Conservation (phyloP, 2,329 filamentous ascomycete genomes). For the Calonectria henricotiae region DNA sequence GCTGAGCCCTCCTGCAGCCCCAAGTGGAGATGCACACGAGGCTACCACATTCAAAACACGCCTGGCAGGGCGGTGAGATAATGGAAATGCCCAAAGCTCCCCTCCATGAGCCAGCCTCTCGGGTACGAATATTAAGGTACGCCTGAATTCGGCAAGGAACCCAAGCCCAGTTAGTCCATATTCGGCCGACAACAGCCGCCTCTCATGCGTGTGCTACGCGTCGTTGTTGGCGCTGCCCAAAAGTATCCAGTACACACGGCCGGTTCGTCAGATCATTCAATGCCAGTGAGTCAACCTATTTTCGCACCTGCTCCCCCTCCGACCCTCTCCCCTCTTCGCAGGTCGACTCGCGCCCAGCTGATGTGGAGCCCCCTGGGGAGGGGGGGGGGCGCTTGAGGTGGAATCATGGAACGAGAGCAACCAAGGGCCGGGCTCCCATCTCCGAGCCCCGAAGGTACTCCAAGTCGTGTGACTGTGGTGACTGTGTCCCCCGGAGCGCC, state of each 20-base stretch:
- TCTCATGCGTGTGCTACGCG: constrained; percentile 21
- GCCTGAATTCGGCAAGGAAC: constrained; percentile 24
- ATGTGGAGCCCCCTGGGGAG: constrained; percentile 25
- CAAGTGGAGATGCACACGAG: constrained; percentile 23
- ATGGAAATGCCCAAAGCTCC: constrained; percentile 9
- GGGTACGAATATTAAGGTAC: constrained; percentile 26
- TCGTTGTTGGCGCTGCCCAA: constrained; percentile 9
- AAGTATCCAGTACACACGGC: constrained; percentile 12
- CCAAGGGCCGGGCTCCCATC: constrained; percentile 13
- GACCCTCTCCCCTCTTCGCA: background rate
- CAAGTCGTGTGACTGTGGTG: constrained; percentile 29
- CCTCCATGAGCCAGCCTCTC: constrained; percentile 15
- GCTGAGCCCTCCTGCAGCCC: constrained; percentile 20
- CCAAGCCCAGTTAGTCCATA: constrained; percentile 23
- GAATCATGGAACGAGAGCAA: constrained; percentile 20
- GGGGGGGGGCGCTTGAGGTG: constrained; percentile 7
- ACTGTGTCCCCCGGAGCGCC: constrained; percentile 11
- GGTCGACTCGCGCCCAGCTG: constrained; percentile 23
- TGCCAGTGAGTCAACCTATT: constrained; percentile 18
- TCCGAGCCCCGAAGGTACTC: constrained; percentile 9
- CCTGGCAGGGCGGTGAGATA: constrained; percentile 25
- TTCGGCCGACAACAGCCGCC: constrained; percentile 12
- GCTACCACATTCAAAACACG: constrained; percentile 25
- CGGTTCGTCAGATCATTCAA: constrained; percentile 23
- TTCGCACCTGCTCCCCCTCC: constrained; percentile 7